phyloP scores from a whole-genome alignment of 148 eudicot genomes.

The Mesembryanthemum crystallinum region DNA sequence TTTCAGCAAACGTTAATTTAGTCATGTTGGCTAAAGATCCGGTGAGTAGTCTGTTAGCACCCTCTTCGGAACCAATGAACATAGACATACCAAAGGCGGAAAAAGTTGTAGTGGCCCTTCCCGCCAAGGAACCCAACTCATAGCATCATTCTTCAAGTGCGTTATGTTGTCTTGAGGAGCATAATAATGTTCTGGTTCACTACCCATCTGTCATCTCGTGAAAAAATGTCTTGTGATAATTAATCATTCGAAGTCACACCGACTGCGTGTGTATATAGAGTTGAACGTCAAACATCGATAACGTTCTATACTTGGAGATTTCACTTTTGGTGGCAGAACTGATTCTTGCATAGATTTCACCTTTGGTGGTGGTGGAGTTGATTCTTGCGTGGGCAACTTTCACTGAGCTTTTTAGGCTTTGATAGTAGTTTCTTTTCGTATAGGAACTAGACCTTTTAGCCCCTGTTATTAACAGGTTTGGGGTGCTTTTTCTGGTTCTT shows the following conservation, averaged over 20 bases:
- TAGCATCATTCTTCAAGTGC: slow-evolving; percentile 1
- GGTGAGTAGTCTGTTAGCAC: slow-evolving; percentile 7
- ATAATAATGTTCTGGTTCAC: neutral
- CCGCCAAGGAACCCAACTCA: slow-evolving; percentile 18
- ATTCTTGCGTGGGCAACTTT: neutral
- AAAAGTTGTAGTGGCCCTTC: slow-evolving; percentile 30
- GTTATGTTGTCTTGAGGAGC: slow-evolving; percentile 1
- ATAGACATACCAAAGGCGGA: slow-evolving; percentile 21
- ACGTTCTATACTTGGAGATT: neutral
- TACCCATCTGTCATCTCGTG: neutral
- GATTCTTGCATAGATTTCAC: neutral
- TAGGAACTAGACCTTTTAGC: no score
- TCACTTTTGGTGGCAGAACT: neutral
- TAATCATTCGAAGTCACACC: neutral
- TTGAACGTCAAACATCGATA: neutral
- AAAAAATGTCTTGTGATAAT: neutral
- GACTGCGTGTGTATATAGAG: slow-evolving; percentile 9
- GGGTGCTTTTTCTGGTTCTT: no score
- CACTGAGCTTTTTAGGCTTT: neutral
- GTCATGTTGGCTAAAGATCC: slow-evolving; percentile 14
- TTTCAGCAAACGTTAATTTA: slow-evolving; percentile 11
- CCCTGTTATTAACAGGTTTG: no score
- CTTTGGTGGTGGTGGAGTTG: neutral
- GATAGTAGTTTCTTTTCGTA: no score
- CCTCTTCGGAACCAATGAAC: slow-evolving; percentile 27